Conservation (phyloP, 345 rosid genomes). For the Euphorbia lathyris region DNA sequence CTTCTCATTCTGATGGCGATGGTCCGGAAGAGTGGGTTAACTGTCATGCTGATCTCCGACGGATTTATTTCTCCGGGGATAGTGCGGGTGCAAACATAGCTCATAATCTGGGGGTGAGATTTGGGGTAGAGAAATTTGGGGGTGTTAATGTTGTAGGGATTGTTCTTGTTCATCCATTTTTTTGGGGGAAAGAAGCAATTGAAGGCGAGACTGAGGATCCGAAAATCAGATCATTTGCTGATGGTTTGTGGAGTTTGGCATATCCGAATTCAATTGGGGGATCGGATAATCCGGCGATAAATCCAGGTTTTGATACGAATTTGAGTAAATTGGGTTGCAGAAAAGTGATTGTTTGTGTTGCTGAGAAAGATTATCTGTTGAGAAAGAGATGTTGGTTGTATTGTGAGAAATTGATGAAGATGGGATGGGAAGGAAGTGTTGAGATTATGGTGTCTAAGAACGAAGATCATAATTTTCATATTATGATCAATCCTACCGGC, state of each 20-base stretch:
- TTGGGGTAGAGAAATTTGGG: neutral
- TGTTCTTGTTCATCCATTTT: constrained; percentile 17
- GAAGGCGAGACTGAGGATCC: constrained; percentile 19
- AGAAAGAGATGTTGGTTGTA: constrained; percentile 19
- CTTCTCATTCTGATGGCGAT: constrained; percentile 8
- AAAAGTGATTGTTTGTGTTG: constrained; percentile 20
- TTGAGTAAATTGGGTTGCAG: constrained; percentile 15
- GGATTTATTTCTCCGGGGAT: constrained; percentile 13
- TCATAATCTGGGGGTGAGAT: constrained; percentile 13
- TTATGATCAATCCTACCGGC: constrained; percentile 46
- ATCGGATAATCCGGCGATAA: constrained; percentile 26
- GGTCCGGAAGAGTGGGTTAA: constrained; percentile 21
- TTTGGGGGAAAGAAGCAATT: constrained; percentile 13
- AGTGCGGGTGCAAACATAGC: constrained; percentile 23
- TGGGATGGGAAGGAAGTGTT: constrained; percentile 45
- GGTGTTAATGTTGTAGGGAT: constrained; percentile 3
- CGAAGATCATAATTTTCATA: constrained; percentile 68
- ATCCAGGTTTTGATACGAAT: constrained; percentile 9
- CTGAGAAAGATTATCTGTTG: constrained; percentile 14
- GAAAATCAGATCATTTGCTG: constrained; percentile 19
- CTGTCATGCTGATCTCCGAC: constrained; percentile 3
- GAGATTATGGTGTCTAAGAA: constrained; percentile 55
- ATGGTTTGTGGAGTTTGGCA: constrained; percentile 40
- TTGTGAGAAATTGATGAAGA: constrained; percentile 34
- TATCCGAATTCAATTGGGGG: constrained; percentile 33